Percentiles rank a stretch among this genome's conserved stretches.
Conservation (phyloP, 1,284 basidiomycete species). For the Peniophora sp. region DNA sequence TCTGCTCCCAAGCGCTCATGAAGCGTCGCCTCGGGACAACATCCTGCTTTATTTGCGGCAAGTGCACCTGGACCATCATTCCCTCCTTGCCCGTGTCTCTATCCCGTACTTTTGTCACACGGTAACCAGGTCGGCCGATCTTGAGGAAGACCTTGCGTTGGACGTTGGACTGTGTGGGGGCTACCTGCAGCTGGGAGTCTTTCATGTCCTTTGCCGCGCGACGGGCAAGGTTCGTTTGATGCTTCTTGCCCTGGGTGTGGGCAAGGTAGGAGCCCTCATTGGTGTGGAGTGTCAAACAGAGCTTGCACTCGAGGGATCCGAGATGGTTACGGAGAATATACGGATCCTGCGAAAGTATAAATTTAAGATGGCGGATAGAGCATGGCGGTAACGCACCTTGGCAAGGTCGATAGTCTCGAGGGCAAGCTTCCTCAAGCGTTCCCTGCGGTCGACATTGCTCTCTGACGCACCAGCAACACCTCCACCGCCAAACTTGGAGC, state of each 20-base stretch:
- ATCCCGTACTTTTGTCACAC: slow-evolving; percentile 85
- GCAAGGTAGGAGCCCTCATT: slow-evolving; percentile 99
- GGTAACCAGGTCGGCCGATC: slow-evolving; percentile 93
- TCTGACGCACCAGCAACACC: slow-evolving; percentile 91
- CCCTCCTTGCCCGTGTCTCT: slow-evolving; percentile 77
- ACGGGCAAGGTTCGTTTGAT: slow-evolving; percentile 96
- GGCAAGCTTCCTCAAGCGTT: slow-evolving; percentile 91
- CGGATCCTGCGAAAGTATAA: slow-evolving; percentile 63
- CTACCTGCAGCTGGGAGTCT: slow-evolving; percentile 82
- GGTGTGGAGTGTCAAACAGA: slow-evolving; percentile 96
- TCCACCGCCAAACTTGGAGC: slow-evolving; percentile 92
- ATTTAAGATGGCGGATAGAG: neutral
- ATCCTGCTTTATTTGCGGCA: slow-evolving; percentile 88
- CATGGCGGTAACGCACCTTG: slow-evolving; percentile 46
- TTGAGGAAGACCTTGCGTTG: slow-evolving; percentile 94
- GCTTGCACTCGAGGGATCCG: slow-evolving; percentile 94
- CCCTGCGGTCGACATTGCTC: slow-evolving; percentile 91
- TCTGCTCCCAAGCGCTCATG: slow-evolving; percentile 99
- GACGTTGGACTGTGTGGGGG: slow-evolving; percentile 66
- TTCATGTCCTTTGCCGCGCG: slow-evolving; percentile 94
- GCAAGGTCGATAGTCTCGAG: slow-evolving; percentile 95
- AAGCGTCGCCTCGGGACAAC: slow-evolving; percentile 86
- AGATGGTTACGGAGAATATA: slow-evolving; percentile 99
- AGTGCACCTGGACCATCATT: slow-evolving; percentile 93
- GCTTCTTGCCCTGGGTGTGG: slow-evolving; percentile 99